Conservation (phyloP, 768 basidiomycete genomes). For the Chiua virens region DNA sequence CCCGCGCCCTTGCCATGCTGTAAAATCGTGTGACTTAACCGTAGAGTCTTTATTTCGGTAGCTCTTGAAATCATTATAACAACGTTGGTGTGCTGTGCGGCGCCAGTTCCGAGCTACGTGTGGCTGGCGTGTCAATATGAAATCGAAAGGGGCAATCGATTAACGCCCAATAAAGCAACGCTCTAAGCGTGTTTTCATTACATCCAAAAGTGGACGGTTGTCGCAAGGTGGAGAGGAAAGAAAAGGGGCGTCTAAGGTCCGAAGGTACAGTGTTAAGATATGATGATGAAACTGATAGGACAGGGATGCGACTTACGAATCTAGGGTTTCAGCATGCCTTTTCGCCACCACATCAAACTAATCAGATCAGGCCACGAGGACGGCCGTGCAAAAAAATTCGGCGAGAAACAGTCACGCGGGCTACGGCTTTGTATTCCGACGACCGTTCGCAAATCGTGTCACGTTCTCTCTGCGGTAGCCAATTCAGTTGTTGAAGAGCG, state of each 20-base stretch:
- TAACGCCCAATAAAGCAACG: not conserved
- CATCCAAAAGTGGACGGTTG: conserved; percentile 2
- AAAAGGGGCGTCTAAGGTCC: conserved; percentile 37
- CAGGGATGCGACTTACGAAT: conserved; percentile 13
- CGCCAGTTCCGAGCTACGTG: not conserved
- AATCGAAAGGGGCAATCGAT: no score
- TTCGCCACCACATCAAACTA: conserved; percentile 2
- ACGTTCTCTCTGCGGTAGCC: not conserved
- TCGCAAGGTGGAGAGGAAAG: not conserved
- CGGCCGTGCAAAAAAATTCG: no score
- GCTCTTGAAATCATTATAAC: no score
- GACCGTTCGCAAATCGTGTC: no score
- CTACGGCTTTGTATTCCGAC: no score
- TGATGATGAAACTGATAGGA: conserved; percentile 8
- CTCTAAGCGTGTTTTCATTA: not conserved
- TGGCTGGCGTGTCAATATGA: conserved; percentile 2
- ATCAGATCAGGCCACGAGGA: no score
- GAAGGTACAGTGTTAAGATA: conserved; percentile 3
- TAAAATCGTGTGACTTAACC: no score
- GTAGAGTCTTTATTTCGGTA: no score
- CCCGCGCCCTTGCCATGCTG: no score
- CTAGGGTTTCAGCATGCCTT: conserved; percentile 14
- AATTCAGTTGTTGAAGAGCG: not conserved
- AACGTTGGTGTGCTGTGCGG: conserved; percentile 24
- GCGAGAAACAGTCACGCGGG: no score